Percentiles rank a stretch among this genome's conserved stretches.
Evolutionary conservation across 2,329 filamentous ascomycete species (phyloP).

Genomic region (Capronia americana): DNA sequence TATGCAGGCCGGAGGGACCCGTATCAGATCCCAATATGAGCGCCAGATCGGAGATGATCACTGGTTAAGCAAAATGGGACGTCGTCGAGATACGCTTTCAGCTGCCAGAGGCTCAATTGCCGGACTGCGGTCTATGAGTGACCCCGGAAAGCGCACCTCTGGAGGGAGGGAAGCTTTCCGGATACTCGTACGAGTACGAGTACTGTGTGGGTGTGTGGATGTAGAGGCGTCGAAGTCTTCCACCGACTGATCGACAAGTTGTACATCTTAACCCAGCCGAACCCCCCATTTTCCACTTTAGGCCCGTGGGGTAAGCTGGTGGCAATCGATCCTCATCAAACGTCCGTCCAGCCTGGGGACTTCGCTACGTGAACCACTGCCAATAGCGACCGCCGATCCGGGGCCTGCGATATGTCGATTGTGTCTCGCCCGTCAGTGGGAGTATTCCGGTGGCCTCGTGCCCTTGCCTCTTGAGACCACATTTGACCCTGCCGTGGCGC

Average conservation of each 20-base stretch:
- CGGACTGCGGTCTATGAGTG: neutral
- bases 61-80: neutral
- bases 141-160: neutral
- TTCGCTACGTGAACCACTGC: neutral
- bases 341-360: neutral
- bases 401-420: neutral
- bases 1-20: neutral
- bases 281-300: slow-evolving; percentile 6
- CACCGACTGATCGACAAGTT: neutral
- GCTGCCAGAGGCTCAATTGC: neutral
- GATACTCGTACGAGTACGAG: neutral
- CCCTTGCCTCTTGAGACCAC: neutral
- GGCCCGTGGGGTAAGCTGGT: slow-evolving; percentile 9
- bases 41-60: neutral
- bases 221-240: neutral
- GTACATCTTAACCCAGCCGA: neutral
- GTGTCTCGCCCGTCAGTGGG: slow-evolving; percentile 1
- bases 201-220: neutral
- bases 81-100: slow-evolving; percentile 4
- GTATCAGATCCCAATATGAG: neutral
- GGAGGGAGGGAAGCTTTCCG: neutral
- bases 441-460: slow-evolving; percentile 15
- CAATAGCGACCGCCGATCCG: neutral
- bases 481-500: neutral
- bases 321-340: neutral